Percentiles rank a stretch among this genome's conserved stretches.
These are phyloP conservation scores for Pseudogymnoascus sp. DNA, from an alignment of 2,329 filamentous ascomycete genomes.

Conservation along the genomic window DNA sequence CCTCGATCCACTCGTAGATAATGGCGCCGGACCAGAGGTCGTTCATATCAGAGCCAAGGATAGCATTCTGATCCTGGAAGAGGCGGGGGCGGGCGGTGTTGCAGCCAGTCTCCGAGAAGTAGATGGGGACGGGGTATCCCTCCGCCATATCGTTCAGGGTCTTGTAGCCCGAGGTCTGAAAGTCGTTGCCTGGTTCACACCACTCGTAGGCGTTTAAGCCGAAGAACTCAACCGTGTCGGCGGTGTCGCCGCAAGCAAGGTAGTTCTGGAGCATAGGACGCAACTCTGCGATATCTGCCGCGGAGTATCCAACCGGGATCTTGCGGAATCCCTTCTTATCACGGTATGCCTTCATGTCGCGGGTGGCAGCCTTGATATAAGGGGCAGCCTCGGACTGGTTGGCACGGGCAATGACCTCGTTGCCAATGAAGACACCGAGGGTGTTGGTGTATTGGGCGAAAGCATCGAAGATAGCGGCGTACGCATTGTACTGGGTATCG, in stretches of 20 bases:
- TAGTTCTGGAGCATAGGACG: constrained; percentile 59
- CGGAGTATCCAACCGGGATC: constrained; percentile 80
- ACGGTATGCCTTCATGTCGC: constrained; percentile 77
- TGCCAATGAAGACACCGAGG: constrained; percentile 78
- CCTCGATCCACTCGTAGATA: constrained; percentile 85
- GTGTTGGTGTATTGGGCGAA: constrained; percentile 73
- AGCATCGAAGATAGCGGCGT: constrained; percentile 64
- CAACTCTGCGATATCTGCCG: constrained; percentile 68
- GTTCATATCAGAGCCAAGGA: constrained; percentile 67
- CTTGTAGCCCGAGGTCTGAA: constrained; percentile 58
- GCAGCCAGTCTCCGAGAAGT: constrained; percentile 86
- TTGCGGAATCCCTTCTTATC: constrained; percentile 66
- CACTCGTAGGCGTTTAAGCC: constrained; percentile 79
- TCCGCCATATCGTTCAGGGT: constrained; percentile 58
- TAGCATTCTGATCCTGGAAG: constrained; percentile 66
- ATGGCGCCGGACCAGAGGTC: constrained; percentile 66
- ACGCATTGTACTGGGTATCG: constrained; percentile 58
- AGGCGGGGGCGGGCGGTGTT: constrained; percentile 53
- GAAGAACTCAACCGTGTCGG: constrained; percentile 74
- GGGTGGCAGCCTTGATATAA: constrained; percentile 72
- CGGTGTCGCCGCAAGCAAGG: constrained; percentile 64
- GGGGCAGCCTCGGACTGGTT: constrained; percentile 59
- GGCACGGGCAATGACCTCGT: constrained; percentile 67
- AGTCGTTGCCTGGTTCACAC: constrained; percentile 51
- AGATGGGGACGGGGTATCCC: constrained; percentile 73